Percentiles rank a stretch among this genome's conserved stretches.
Evolutionary conservation across 306 rosid genomes (phyloP).

Genomic region (Erythrophleum fordii): DNA sequence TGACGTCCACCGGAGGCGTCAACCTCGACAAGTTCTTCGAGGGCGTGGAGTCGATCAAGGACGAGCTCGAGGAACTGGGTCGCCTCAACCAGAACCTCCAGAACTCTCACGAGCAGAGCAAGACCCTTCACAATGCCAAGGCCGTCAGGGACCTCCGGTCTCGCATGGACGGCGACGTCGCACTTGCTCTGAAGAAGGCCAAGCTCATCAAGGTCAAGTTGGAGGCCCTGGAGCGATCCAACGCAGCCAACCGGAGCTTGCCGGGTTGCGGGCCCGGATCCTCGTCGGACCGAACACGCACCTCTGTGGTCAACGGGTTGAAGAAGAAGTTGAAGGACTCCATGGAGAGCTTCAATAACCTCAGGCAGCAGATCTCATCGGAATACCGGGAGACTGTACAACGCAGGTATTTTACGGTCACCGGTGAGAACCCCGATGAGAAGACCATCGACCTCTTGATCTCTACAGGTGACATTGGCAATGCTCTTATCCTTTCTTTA

Average conservation of each 20-base stretch:
- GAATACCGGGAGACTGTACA: slow-evolving; percentile 95
- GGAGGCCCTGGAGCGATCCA: slow-evolving; percentile 86
- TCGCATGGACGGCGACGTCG: slow-evolving; percentile 86
- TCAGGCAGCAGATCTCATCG: slow-evolving; percentile 69
- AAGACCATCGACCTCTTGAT: slow-evolving; percentile 84
- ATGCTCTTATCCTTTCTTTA: no score
- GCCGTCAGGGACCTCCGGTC: slow-evolving; percentile 81
- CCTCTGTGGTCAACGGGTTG: slow-evolving; percentile 81
- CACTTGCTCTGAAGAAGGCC: slow-evolving; percentile 81
- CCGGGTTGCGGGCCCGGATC: slow-evolving; percentile 94
- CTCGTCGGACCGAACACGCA: slow-evolving; percentile 88
- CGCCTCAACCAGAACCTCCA: slow-evolving; percentile 49
- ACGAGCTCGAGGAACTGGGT: slow-evolving; percentile 81
- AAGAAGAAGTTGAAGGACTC: slow-evolving; percentile 88
- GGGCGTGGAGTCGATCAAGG: slow-evolving; percentile 80
- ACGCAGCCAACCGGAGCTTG: slow-evolving; percentile 81
- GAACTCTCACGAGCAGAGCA: slow-evolving; percentile 74
- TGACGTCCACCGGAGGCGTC: slow-evolving; percentile 53
- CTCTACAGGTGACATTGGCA: slow-evolving; percentile 65
- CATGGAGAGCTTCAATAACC: slow-evolving; percentile 74
- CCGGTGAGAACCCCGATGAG: slow-evolving; percentile 96
- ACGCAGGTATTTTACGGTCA: slow-evolving; percentile 87
- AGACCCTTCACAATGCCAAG: slow-evolving; percentile 81
- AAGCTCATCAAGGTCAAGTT: slow-evolving; percentile 81
- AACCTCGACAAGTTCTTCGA: slow-evolving; percentile 82